Evolutionary conservation across 805 yeast genomes (phyloP), one percentile per base, ranked within the genome.

Genomic region (Ogataea angusta): DNA sequence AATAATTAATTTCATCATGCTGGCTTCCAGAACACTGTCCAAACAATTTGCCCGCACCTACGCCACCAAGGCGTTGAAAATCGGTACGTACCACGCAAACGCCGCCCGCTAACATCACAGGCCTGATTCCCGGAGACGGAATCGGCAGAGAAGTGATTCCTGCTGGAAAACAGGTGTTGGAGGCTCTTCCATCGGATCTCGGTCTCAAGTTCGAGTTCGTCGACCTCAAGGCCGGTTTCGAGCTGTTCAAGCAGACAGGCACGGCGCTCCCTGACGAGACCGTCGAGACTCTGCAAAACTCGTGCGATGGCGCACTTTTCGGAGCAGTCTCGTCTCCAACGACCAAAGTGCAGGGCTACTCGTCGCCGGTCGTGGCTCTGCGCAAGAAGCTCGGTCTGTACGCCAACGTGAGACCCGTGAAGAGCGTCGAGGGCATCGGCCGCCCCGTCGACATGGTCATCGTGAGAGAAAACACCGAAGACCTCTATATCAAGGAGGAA

Each of bases 401-500:
- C 64, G 99, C 99, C 55, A 93, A 93, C 56, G 96, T 93, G 37
- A 85, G 99, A 65, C 99, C 99, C 4, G 98, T 93, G 53, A 93
- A 93, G 69, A 82, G 93, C 37, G 97, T 90, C 28, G 82, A 77
- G 29, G 91, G 90, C 39, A 73, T 79, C 40, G 90, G 87, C 52
- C 80, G 88, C 67, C 90, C 95, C 26, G 95, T 90, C 36, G 99
- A 93, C 65, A 82, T 93, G 88, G 95, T 93, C 22, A 93, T 93
- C 64, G 99, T 93, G 27, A 85, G 99, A 65, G 99, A 93, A 70
- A 93, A 93, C 75, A 93, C 99, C 47, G 99, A 93, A 72, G 99
- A 93, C 68, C 74, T 91, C 55, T 93, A 93, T 70, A 84, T 93
- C 67, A 93, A 93, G 72, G 95, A 90, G 64, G 99, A 93, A 70